These are phyloP conservation scores for Trichoderma virens DNA, from an alignment of 495 filamentous ascomycete species.

Conservation along the genomic window DNA sequence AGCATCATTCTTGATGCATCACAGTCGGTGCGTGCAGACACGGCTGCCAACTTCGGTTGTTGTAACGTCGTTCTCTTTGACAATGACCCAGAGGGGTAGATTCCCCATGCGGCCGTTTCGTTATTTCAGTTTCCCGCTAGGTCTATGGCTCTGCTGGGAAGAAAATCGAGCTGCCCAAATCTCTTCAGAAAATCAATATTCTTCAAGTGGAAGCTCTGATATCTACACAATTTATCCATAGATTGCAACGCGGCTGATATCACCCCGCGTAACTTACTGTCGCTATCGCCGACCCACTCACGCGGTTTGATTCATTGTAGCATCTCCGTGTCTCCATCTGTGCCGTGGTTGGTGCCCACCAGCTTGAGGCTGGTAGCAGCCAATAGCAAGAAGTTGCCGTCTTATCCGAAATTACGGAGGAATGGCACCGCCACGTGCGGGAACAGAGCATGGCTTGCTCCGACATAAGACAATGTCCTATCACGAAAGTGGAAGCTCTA, in stretches of 20 bases:
- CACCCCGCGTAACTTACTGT: neutral
- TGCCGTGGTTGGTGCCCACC: neutral
- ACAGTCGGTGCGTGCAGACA: too few relatives aligned
- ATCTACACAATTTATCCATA: too few relatives aligned
- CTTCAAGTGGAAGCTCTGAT: too few relatives aligned
- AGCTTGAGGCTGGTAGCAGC: neutral
- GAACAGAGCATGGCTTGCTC: neutral
- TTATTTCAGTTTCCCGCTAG: too few relatives aligned
- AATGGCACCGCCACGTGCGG: neutral
- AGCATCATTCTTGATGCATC: too few relatives aligned
- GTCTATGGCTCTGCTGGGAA: too few relatives aligned
- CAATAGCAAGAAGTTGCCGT: neutral
- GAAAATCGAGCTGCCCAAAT: too few relatives aligned
- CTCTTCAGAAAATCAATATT: too few relatives aligned
- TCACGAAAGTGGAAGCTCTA: slow-evolving; percentile 2
- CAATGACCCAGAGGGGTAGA: too few relatives aligned
- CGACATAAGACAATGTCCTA: neutral
- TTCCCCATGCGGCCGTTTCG: too few relatives aligned
- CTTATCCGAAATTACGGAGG: slow-evolving; percentile 5
- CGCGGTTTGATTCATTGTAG: neutral
- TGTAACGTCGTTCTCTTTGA: too few relatives aligned
- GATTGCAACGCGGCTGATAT: neutral
- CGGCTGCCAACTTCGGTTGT: too few relatives aligned
- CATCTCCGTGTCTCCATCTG: neutral
- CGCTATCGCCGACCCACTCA: neutral